Evolutionary conservation across 169 alveolate genomes (phyloP).

Genomic region (Eimeria tenella): DNA sequence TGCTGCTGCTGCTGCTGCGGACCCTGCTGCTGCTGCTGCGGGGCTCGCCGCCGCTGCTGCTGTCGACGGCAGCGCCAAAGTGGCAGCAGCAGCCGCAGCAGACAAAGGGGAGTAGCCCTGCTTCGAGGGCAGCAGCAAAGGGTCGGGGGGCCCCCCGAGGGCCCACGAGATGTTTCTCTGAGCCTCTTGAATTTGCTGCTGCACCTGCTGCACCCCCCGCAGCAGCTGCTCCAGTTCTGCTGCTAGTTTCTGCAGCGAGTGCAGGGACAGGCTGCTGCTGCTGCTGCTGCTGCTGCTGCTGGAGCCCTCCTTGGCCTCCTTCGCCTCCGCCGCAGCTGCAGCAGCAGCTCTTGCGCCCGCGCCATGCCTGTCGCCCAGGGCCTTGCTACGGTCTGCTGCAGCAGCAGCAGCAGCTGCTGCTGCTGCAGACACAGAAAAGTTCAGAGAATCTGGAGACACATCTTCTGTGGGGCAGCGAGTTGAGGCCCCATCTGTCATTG

Average conservation of each 20-base stretch:
- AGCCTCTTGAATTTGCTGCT: constrained; percentile 7
- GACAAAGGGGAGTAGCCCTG: not conserved
- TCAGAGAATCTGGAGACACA: not conserved
- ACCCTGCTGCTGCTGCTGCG: not conserved
- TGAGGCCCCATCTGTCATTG: not conserved
- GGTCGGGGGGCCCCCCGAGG: not conserved
- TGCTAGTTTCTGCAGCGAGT: not conserved
- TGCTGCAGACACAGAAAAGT: no score
- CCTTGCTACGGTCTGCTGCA: not conserved
- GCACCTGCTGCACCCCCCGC: constrained; percentile 26
- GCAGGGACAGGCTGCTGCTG: not conserved
- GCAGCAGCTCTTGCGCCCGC: no score
- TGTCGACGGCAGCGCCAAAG: not conserved
- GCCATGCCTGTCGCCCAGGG: not conserved
- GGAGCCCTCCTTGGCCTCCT: not conserved
- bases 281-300: not conserved
- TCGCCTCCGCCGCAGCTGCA: no score
- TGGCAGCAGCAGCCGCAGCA: not conserved
- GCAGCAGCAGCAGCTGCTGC: not conserved
- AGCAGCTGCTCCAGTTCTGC: not conserved
- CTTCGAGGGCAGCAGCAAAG: not conserved
- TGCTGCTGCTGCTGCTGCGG: constrained; percentile 6
- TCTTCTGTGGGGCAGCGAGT: constrained; percentile 4
- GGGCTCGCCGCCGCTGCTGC: not conserved
- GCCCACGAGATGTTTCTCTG: constrained; percentile 31